These are phyloP conservation scores for Agaricales sp. DNA, from an alignment of 1,284 basidiomycete species.

Conservation along the genomic window DNA sequence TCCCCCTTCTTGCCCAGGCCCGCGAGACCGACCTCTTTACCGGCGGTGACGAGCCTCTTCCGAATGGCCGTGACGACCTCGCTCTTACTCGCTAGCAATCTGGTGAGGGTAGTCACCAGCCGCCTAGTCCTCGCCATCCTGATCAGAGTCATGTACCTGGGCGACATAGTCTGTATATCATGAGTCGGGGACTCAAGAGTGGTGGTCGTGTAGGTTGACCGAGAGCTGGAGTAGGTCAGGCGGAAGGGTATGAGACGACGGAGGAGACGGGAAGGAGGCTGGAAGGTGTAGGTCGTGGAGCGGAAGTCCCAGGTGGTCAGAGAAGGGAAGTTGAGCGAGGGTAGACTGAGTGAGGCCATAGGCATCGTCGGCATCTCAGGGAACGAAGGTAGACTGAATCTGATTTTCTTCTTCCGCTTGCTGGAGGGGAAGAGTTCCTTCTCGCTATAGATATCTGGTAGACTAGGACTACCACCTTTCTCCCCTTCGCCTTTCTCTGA, in stretches of 20 bases:
- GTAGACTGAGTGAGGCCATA: background rate
- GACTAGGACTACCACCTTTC: background rate
- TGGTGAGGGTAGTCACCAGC: conserved; percentile 73
- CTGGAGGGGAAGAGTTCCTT: background rate
- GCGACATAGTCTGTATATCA: conserved; percentile 5
- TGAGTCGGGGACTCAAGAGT: background rate
- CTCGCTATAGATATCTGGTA: background rate
- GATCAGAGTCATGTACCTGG: conserved; percentile 28
- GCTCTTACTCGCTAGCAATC: conserved; percentile 74
- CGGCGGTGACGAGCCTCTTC: conserved; percentile 46
- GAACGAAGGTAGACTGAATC: background rate
- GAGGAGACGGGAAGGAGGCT: background rate
- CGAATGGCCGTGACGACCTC: conserved; percentile 77
- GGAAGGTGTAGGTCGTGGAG: background rate
- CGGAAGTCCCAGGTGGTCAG: too few relatives aligned
- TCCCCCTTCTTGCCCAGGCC: background rate
- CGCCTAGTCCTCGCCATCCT: conserved; percentile 78
- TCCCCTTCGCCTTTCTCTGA: too few relatives aligned
- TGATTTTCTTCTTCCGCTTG: background rate
- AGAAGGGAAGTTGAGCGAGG: background rate
- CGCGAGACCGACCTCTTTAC: conserved; percentile 28
- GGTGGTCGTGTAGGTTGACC: background rate
- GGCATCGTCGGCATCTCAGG: background rate
- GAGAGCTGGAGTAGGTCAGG: background rate
- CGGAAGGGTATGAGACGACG: background rate